These are phyloP conservation scores for Nepenthes mirabilis DNA, from an alignment of 148 eudicot species.

Conservation along the genomic window DNA sequence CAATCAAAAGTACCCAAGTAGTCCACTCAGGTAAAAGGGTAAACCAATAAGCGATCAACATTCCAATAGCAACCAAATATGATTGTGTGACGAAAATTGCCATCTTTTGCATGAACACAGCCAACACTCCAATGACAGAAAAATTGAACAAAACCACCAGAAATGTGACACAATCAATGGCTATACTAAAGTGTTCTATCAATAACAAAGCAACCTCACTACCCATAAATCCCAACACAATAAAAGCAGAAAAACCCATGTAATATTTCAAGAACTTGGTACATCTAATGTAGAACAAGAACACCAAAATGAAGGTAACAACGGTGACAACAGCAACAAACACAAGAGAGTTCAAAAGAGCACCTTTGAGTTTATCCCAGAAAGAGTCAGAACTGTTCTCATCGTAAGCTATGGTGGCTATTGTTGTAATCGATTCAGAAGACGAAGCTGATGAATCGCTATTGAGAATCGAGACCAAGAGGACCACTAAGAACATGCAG, in stretches of 20 bases:
- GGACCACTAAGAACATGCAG: slow-evolving; percentile 77
- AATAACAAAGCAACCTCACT: slow-evolving; percentile 51
- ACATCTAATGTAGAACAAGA: slow-evolving; percentile 73
- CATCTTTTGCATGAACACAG: slow-evolving; percentile 65
- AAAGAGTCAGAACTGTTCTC: slow-evolving; percentile 56
- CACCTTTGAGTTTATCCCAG: slow-evolving; percentile 82
- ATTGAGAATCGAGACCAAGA: slow-evolving; percentile 44
- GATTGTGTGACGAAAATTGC: slow-evolving; percentile 62
- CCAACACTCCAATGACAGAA: slow-evolving; percentile 71
- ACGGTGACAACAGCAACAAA: slow-evolving; percentile 68
- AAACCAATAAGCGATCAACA: slow-evolving; percentile 92
- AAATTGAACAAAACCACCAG: slow-evolving; percentile 48
- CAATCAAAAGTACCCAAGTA: slow-evolving; percentile 89
- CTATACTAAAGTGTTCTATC: slow-evolving; percentile 28
- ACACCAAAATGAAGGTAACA: slow-evolving; percentile 62
- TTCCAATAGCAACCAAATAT: slow-evolving; percentile 81
- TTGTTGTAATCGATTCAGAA: slow-evolving; percentile 38
- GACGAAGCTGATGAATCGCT: slow-evolving; percentile 19
- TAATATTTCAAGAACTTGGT: slow-evolving; percentile 54
- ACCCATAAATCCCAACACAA: slow-evolving; percentile 79
- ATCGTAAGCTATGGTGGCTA: slow-evolving; percentile 63
- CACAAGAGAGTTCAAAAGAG: slow-evolving; percentile 74
- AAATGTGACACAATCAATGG: slow-evolving; percentile 55
- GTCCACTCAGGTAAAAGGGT: slow-evolving; percentile 96
- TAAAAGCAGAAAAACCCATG: slow-evolving; percentile 78